These are phyloP conservation scores for Amyloporia xantha DNA, from an alignment of 768 basidiomycete genomes.

Conservation along the genomic window DNA sequence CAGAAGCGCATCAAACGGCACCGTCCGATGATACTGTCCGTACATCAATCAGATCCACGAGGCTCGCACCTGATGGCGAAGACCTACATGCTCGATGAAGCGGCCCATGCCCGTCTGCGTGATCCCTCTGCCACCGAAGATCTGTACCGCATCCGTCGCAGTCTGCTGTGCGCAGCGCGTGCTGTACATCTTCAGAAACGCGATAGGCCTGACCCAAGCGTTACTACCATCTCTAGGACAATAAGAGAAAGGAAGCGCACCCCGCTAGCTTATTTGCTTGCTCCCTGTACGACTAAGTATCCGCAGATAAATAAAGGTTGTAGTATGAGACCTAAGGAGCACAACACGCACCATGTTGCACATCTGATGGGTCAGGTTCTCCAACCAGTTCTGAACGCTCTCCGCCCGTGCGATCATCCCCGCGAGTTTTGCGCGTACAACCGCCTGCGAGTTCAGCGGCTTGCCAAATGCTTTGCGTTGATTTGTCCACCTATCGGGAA, in stretches of 20 bases:
- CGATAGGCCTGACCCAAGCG: constrained; percentile 47
- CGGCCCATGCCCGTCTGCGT: constrained; percentile 83
- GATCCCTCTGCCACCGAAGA: constrained; percentile 82
- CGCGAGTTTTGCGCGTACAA: constrained; percentile 86
- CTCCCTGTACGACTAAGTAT: constrained; percentile 54
- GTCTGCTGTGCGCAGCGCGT: constrained; percentile 74
- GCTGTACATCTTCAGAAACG: constrained; percentile 70
- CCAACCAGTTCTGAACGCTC: constrained; percentile 76
- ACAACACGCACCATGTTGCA: constrained; percentile 55
- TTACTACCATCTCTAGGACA: background rate
- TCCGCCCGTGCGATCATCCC: constrained; percentile 84
- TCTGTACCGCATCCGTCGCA: constrained; percentile 75
- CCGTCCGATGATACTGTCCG: constrained; percentile 55
- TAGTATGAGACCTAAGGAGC: background rate
- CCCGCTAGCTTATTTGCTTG: constrained; percentile 72
- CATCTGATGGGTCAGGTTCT: constrained; percentile 86
- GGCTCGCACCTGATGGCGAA: background rate
- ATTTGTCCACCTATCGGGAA: constrained; percentile 56
- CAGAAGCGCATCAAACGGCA: constrained; percentile 63
- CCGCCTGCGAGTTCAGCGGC: constrained; percentile 74
- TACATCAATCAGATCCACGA: background rate
- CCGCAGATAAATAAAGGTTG: background rate
- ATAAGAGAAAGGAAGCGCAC: constrained; percentile 4
- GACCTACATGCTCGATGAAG: constrained; percentile 62
- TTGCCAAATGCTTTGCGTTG: constrained; percentile 94